Base-by-base conservation (phyloP, 441 rosid genomes). In the Syzygium malaccense region DNA sequence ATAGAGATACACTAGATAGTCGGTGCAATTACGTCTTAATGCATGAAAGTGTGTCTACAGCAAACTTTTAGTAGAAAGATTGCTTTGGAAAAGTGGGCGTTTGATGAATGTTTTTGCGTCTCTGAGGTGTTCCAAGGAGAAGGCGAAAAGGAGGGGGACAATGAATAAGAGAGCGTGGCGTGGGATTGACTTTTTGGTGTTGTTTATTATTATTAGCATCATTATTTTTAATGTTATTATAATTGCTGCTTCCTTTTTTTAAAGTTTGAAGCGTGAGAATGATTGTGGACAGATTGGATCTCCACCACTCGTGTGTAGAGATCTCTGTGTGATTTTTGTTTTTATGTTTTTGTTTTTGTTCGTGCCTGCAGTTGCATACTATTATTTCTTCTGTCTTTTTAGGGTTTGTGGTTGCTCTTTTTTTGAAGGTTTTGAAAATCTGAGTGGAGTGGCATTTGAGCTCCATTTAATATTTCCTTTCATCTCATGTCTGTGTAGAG, bases 301-400 rank as follows among this genome's bases (percentile, higher is more conserved):
- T 91, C 84, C 91, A 90, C 98, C 99, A 97, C 98, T 97, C 92
- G 87, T 84, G 58, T 56, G 45, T 18, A 62, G 88, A 91, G 91
- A 91, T 92, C 91, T 91, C 92, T 88, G 55, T 26, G 87, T 79
- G 84, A 85, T 80, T 88, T 88, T 92, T 93, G 92, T 91, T 88
- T 88, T 91, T 89, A 75, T 90, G 89, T 91, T 87, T 84, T 92
- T 92, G 91, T 94, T 92, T 89, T 90, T 86, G 91, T 87, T 62
- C 56, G 41, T 32, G 30, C 60, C 32, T 51, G 84, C 41, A n/a
- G 54, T 51, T 19, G 80, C 45, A 53, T 41, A 9, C 26, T 54
- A 75, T 79, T 25, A 62, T 89, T 80, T 28, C 55, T 64, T 86
- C 64, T 83, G 85, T 84, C 89, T 89, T 84, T 84, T 83, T 86